Conservation (phyloP, 2,329 filamentous ascomycete genomes). For the Achaetomium macrosporum region DNA sequence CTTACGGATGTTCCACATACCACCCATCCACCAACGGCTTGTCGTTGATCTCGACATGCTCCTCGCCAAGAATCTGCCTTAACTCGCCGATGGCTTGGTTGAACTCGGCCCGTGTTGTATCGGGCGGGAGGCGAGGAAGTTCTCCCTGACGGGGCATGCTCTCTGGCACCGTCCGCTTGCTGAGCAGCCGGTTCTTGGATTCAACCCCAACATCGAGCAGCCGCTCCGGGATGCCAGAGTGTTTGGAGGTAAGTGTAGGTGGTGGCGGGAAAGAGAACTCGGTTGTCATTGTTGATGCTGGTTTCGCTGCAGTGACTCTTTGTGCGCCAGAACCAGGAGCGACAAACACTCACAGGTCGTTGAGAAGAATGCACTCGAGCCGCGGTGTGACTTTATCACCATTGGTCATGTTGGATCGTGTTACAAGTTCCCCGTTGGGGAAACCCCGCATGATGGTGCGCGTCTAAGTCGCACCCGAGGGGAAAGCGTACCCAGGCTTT, state of each 20-base stretch:
- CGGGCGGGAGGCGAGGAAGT: slow-evolving; percentile 9
- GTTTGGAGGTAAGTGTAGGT: slow-evolving; percentile 3
- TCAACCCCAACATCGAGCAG: slow-evolving; percentile 1
- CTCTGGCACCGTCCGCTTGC: slow-evolving; percentile 6
- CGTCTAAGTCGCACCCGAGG: neutral
- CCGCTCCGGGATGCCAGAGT: slow-evolving; percentile 9
- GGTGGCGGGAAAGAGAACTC: slow-evolving; percentile 2
- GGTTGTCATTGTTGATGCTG: neutral
- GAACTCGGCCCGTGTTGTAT: slow-evolving; percentile 22
- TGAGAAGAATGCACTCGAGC: neutral
- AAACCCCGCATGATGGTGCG: neutral
- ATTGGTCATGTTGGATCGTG: neutral
- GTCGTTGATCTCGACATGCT: slow-evolving; percentile 30
- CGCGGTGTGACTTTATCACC: neutral
- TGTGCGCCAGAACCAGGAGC: too few relatives aligned
- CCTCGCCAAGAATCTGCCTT: slow-evolving; percentile 24
- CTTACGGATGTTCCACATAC: slow-evolving; percentile 26
- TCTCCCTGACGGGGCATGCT: slow-evolving; percentile 7
- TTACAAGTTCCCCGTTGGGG: neutral
- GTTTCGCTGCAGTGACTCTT: too few relatives aligned
- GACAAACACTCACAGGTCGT: neutral
- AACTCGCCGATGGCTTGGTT: slow-evolving; percentile 33
- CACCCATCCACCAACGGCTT: slow-evolving; percentile 31
- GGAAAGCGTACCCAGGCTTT: neutral
- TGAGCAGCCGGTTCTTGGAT: slow-evolving; percentile 9